Percentiles rank a stretch among this genome's conserved stretches.
These are phyloP conservation scores for Crepidotus variabilis DNA, from an alignment of 768 basidiomycete genomes.

Conservation along the genomic window DNA sequence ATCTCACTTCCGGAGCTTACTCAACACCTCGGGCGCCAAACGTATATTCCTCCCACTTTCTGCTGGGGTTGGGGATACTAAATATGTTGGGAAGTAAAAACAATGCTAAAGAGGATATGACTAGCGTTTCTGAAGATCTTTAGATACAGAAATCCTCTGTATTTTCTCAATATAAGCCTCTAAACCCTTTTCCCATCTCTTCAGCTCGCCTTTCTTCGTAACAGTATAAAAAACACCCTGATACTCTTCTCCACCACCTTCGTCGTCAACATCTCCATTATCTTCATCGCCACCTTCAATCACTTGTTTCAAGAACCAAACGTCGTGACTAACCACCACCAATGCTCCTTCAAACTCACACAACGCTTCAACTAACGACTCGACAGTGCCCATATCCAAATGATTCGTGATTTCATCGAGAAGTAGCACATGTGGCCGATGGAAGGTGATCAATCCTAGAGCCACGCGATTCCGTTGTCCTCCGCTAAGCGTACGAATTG, in stretches of 20 bases:
- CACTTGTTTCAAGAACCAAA: conserved; percentile 31
- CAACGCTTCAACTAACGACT: conserved; percentile 50
- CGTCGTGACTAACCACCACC: conserved; percentile 64
- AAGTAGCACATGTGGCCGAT: conserved; percentile 49
- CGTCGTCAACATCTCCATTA: conserved; percentile 9
- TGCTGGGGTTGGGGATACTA: no score
- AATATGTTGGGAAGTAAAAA: no score
- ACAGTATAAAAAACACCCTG: conserved; percentile 26
- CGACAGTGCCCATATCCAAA: conserved; percentile 58
- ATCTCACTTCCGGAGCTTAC: no score
- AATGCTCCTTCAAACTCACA: conserved; percentile 50
- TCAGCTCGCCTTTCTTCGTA: conserved; percentile 26
- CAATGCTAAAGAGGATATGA: no score
- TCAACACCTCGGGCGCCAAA: no score
- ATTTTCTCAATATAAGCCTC: conserved; percentile 26
- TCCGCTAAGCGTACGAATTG: conserved; percentile 43
- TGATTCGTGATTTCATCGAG: conserved; percentile 70
- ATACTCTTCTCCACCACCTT: conserved; percentile 10
- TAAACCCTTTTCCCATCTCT: conserved; percentile 26
- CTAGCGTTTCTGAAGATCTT: neutral
- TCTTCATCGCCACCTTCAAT: conserved; percentile 25
- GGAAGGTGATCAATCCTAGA: conserved; percentile 50
- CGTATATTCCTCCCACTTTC: no score
- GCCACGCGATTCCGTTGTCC: conserved; percentile 60
- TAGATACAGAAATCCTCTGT: neutral